These are phyloP conservation scores for Pseudotulostoma volvatum DNA, from an alignment of 495 filamentous ascomycete species.

Conservation along the genomic window DNA sequence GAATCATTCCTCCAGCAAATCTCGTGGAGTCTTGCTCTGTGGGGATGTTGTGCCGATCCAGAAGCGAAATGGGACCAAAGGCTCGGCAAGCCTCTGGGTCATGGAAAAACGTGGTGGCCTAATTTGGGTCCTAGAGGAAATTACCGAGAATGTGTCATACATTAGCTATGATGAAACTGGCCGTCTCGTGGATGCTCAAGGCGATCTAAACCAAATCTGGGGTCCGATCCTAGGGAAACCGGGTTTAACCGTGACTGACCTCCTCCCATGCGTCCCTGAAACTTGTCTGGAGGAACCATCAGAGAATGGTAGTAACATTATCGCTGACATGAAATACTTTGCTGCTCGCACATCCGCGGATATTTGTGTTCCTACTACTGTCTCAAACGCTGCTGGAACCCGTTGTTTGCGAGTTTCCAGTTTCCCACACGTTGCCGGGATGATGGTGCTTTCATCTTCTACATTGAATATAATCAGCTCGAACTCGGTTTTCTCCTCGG, in stretches of 20 bases:
- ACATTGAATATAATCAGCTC: conserved; percentile 71
- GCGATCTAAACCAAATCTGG: conserved; percentile 63
- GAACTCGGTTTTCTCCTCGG: conserved; percentile 84
- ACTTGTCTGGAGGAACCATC: conserved; percentile 43
- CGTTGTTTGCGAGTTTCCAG: conserved; percentile 67
- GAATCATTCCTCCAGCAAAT: conserved; percentile 52
- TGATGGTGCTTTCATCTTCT: conserved; percentile 70
- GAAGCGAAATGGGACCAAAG: conserved; percentile 81
- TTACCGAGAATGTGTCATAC: conserved; percentile 77
- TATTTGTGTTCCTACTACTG: conserved; percentile 61
- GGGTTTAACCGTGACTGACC: conserved; percentile 53
- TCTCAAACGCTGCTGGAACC: conserved; percentile 48
- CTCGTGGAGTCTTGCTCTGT: conserved; percentile 81
- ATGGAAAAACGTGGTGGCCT: conserved; percentile 89
- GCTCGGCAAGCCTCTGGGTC: conserved; percentile 91
- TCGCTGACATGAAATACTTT: conserved; percentile 56
- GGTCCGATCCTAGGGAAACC: conserved; percentile 46
- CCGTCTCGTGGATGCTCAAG: conserved; percentile 45
- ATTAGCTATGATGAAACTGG: conserved; percentile 60
- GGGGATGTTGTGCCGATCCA: conserved; percentile 94
- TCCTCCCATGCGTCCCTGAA: conserved; percentile 71
- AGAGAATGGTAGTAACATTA: conserved; percentile 52
- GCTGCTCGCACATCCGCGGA: conserved; percentile 58
- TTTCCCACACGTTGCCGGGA: conserved; percentile 93
- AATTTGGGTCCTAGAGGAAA: conserved; percentile 97